These are phyloP conservation scores for Yamadazyma spencermartinsiae DNA, from an alignment of 1,139 yeast genomes.

Conservation along the genomic window DNA sequence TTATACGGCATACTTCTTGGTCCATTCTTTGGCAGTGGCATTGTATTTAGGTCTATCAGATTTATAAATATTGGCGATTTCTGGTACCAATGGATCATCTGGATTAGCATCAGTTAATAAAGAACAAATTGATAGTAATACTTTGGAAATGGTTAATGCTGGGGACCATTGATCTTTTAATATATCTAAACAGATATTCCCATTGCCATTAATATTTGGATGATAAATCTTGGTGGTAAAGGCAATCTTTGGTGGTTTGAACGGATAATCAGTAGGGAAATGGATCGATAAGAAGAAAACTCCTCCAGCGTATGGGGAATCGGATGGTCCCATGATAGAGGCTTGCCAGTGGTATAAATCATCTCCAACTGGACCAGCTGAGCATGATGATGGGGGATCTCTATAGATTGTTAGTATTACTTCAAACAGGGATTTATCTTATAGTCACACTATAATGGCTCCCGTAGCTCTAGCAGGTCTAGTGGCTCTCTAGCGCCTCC, in stretches of 20 bases:
- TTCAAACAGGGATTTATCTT: too few species aligned
- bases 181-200: slow-evolving; percentile 83
- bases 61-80: slow-evolving; percentile 95
- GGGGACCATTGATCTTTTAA: slow-evolving; percentile 92
- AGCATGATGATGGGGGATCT: slow-evolving; percentile 99
- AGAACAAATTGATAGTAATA: slow-evolving; percentile 83
- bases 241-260: slow-evolving; percentile 91
- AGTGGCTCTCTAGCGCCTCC: too few species aligned
- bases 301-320: slow-evolving; percentile 92
- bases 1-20: slow-evolving; percentile 93
- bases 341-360: slow-evolving; percentile 97
- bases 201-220: slow-evolving; percentile 87
- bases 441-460: too few species aligned
- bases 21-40: slow-evolving; percentile 98
- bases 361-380: slow-evolving; percentile 99
- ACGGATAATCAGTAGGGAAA: slow-evolving; percentile 94
- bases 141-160: slow-evolving; percentile 86
- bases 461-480: too few species aligned
- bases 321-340: slow-evolving; percentile 93
- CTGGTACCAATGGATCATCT: slow-evolving; percentile 98
- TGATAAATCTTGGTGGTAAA: slow-evolving; percentile 90
- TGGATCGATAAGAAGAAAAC: slow-evolving; percentile 88
- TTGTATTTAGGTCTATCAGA: slow-evolving; percentile 93
- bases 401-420: slow-evolving; percentile 34
- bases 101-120: slow-evolving; percentile 96